These are phyloP conservation scores for Esteya vermicola DNA, from an alignment of 2,329 filamentous ascomycete genomes.

Conservation along the genomic window DNA sequence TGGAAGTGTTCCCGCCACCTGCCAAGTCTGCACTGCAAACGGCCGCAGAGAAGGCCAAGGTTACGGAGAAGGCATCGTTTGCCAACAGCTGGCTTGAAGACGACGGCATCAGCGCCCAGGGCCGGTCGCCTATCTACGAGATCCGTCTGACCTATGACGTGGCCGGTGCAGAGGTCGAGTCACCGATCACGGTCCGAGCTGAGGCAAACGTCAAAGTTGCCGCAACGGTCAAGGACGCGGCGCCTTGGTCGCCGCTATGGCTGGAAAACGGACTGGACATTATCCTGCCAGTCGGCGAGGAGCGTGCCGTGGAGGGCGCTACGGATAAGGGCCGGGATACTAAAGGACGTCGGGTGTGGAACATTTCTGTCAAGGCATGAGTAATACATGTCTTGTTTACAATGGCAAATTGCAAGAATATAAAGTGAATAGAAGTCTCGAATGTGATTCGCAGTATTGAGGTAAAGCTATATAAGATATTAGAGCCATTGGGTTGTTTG, in stretches of 20 bases:
- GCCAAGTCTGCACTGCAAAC: constrained; percentile 11
- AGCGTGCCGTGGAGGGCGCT: constrained; percentile 11
- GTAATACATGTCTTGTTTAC: no score
- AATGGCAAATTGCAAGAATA: neutral
- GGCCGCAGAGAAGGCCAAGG: neutral
- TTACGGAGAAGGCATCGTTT: constrained; percentile 7
- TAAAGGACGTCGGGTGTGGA: constrained; percentile 9
- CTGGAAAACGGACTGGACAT: constrained; percentile 13
- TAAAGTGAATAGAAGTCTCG: neutral
- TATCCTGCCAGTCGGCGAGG: constrained; percentile 18
- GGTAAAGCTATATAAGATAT: no score
- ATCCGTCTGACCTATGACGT: constrained; percentile 12
- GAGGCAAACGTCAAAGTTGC: constrained; percentile 2
- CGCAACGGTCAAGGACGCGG: constrained; percentile 8
- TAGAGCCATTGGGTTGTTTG: no score
- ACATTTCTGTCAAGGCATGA: neutral
- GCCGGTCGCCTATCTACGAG: constrained; percentile 13
- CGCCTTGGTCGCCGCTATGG: constrained; percentile 16
- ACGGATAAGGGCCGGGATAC: constrained; percentile 8
- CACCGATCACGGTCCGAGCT: constrained; percentile 11
- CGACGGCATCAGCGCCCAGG: constrained; percentile 15
- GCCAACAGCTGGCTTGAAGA: constrained; percentile 17
- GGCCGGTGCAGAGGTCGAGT: neutral
- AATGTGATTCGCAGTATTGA: no score
- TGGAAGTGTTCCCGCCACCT: constrained; percentile 22